Conservation (phyloP, 495 filamentous ascomycete species). For the Neurospora sp. region DNA sequence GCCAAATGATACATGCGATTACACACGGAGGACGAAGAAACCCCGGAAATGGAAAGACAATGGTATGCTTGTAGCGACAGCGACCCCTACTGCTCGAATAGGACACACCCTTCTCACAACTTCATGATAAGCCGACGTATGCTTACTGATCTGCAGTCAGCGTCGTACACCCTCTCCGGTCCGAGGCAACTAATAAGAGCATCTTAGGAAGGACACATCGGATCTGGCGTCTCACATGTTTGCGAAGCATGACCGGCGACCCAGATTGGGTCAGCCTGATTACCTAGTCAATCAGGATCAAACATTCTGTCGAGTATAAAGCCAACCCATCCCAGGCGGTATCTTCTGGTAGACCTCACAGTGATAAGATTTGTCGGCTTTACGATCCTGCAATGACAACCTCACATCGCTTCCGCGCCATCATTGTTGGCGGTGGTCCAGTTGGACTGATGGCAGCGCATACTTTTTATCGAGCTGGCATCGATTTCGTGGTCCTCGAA, state of each 20-base stretch:
- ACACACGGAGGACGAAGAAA: not conserved
- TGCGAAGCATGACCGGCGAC: not conserved
- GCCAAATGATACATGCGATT: not conserved
- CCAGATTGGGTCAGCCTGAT: not conserved
- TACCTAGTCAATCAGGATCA: not conserved
- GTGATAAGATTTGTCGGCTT: not conserved
- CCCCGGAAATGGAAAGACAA: not conserved
- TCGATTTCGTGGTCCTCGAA: conserved; percentile 44
- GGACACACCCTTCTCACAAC: not conserved
- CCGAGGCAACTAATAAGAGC: not conserved
- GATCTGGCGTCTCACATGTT: not conserved
- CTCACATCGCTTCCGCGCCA: not conserved
- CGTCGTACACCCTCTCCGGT: not conserved
- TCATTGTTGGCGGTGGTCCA: conserved; percentile 45
- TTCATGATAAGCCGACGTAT: not conserved
- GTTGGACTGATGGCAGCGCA: conserved; percentile 41
- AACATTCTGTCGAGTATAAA: not conserved
- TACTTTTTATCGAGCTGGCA: conserved; percentile 27
- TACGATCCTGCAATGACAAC: not conserved
- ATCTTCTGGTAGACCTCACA: not conserved
- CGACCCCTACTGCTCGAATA: not conserved
- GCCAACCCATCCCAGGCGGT: not conserved
- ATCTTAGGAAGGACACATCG: not conserved
- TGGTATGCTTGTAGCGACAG: not conserved
- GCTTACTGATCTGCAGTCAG: not conserved